Conservation (phyloP, 1,139 yeast genomes). For the Pichia norvegensis region DNA sequence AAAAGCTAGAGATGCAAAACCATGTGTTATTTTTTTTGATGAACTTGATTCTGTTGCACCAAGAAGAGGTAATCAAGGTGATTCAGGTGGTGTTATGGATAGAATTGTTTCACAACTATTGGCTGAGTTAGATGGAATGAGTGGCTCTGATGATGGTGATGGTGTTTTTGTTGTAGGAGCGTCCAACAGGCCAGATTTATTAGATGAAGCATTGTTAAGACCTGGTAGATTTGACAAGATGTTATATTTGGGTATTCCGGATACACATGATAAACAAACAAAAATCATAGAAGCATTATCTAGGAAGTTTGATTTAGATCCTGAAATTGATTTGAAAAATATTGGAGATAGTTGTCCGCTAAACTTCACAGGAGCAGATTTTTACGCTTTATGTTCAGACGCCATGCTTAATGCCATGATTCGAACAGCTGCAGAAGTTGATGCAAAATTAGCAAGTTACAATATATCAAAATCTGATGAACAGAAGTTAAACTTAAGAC, state of each 20-base stretch:
- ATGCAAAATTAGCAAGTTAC: conserved; percentile 48
- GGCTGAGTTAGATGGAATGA: conserved; percentile 96
- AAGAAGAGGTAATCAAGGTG: conserved; percentile 95
- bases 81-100: conserved; percentile 98
- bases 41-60: conserved; percentile 98
- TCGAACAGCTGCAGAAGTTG: conserved; percentile 72
- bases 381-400: conserved; percentile 90
- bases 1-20: conserved; percentile 90
- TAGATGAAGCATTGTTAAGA: conserved; percentile 87
- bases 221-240: conserved; percentile 96
- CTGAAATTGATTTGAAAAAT: conserved; percentile 49
- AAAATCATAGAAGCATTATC: conserved; percentile 85
- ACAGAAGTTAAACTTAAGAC: conserved; percentile 46
- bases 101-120: conserved; percentile 90
- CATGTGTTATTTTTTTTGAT: conserved; percentile 95
- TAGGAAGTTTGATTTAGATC: conserved; percentile 62
- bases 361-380: conserved; percentile 94
- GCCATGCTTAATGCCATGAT: conserved; percentile 96
- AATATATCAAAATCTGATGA: conserved; percentile 37
- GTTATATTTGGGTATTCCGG: conserved; percentile 88
- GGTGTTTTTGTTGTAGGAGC: conserved; percentile 98
- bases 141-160: conserved; percentile 56
- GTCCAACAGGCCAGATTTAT: conserved; percentile 87
- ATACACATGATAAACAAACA: conserved; percentile 80
- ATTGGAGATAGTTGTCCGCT: conserved; percentile 73